These are phyloP conservation scores for Vaccinium corymbosum DNA, from an alignment of 148 eudicot genomes.

Conservation along the genomic window DNA sequence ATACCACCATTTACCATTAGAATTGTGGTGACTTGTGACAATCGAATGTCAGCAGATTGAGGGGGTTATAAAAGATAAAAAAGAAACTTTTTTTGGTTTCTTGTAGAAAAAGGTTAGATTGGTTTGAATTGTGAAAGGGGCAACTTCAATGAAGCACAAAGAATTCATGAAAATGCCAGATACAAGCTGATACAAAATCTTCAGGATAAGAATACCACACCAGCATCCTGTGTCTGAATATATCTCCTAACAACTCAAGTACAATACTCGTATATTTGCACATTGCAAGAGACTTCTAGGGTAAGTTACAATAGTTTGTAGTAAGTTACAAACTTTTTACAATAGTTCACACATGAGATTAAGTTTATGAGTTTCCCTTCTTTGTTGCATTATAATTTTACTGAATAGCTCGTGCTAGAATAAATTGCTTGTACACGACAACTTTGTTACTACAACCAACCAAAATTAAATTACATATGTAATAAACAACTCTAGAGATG, in stretches of 20 bases:
- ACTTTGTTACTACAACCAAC: neutral
- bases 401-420: neutral
- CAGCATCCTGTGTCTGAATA: neutral
- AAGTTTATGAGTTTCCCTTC: neutral
- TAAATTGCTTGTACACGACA: neutral
- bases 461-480: constrained; percentile 13
- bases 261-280: neutral
- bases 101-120: neutral
- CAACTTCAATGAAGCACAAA: neutral
- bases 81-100: neutral
- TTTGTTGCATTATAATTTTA: neutral
- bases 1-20: neutral
- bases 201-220: neutral
- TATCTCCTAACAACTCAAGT: neutral
- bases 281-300: neutral
- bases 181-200: neutral
- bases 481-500: neutral
- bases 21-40: neutral
- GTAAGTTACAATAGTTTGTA: neutral
- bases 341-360: neutral
- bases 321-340: neutral
- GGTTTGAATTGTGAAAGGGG: neutral
- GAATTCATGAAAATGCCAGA: neutral
- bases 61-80: neutral
- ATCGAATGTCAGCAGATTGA: neutral